Evolutionary conservation across 2,329 filamentous ascomycete species (phyloP), one percentile per base, ranked within the genome.

Genomic region (Acephala macrosclerotiorum): DNA sequence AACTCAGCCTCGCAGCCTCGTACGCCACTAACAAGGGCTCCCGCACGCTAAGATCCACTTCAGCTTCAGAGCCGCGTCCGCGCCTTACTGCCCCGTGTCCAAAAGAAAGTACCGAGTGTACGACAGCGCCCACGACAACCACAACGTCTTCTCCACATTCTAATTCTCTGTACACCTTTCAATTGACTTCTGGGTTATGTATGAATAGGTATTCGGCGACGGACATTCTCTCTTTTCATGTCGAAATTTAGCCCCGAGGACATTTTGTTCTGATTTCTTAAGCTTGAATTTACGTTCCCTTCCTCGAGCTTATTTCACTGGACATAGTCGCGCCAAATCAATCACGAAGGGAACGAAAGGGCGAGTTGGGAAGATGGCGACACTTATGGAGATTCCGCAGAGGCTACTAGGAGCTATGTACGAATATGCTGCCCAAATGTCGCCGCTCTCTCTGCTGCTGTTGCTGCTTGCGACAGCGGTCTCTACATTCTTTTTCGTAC

Each of bases 321-420:
- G 45, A 22, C 20, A 16, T 12, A 49, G 7, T 49, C 7, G 22
- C 20, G 45, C 22, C 45, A 49, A 49, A 22, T 53, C 12, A 6
- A 14, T 29, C 12, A 4, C 4, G 29, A 33, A 33, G 29, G 7
- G 18, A 18, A 3, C 18, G 49, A 29, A 29, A 22, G 9, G 14
- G 26, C 36, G 42, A 57, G 18, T 55, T 26, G 33, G 36, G 40
- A 59, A 49, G 1, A 70, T 71, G 71, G 68, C 64, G 16, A 51
- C 60, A 20, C 20, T 71, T n/a, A 29, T 70, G 11, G 64, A 72
- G 22, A 51, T 70, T 42, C 57, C 61, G 12, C 58, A 60, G 58
- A 64, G 60, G 55, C 58, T 68, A 11, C 42, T 66, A 20, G 47
- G 53, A 47, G 33, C 42, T 35, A 29, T 65, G 22, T 64, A 62